A percentile compares a stretch with the other conserved stretches of the same genome.
Conservation (phyloP, 139 green algal genomes). For the Volvox reticuliferus region DNA sequence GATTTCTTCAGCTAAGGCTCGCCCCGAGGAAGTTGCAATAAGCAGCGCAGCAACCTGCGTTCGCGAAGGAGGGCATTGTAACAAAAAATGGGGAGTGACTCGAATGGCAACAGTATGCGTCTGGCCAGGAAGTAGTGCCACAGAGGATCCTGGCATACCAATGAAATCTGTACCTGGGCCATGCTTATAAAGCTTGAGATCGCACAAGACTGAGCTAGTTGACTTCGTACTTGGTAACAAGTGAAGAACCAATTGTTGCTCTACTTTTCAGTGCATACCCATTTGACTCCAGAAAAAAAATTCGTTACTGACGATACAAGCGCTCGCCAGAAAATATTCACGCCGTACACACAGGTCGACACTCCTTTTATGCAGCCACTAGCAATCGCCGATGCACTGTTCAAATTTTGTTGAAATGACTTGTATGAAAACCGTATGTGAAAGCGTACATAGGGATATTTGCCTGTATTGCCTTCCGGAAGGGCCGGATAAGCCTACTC, state of each 20-base stretch:
- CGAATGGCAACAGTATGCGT: too few relatives aligned
- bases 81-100: too few relatives aligned
- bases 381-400: too few relatives aligned
- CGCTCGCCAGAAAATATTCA: neutral
- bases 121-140: too few relatives aligned
- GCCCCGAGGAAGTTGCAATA: constrained; percentile 25
- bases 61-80: neutral
- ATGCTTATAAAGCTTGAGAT: neutral
- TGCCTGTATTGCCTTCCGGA: too few relatives aligned
- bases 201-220: neutral
- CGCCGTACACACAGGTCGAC: constrained; percentile 6
- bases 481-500: too few relatives aligned
- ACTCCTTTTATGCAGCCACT: constrained; percentile 1
- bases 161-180: constrained; percentile 7
- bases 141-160: too few relatives aligned
- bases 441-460: too few relatives aligned
- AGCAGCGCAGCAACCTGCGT: constrained; percentile 17
- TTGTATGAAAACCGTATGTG: too few relatives aligned
- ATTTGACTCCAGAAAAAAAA: neutral
- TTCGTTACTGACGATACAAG: neutral
- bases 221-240: too few relatives aligned
- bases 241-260: neutral
- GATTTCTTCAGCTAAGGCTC: constrained; percentile 11
- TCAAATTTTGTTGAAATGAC: too few relatives aligned
- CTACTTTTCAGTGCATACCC: neutral